Conservation (phyloP, 148 eudicot genomes). For the Chenopodium album region DNA sequence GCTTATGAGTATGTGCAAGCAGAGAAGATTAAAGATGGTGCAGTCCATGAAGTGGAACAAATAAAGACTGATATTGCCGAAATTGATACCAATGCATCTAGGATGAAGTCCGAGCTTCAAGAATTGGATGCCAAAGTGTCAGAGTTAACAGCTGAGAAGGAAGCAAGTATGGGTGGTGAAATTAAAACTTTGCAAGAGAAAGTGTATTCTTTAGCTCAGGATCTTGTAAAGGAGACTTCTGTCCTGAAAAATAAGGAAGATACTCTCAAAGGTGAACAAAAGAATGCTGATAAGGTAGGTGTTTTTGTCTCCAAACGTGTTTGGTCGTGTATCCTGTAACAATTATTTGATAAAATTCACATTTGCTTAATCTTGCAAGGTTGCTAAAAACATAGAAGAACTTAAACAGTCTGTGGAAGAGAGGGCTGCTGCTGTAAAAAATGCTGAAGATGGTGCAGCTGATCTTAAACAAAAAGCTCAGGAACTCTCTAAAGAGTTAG, state of each 20-base stretch:
- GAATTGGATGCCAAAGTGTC: conserved; percentile 68
- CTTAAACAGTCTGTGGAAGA: conserved; percentile 71
- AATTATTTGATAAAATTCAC: background rate
- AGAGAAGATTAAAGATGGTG: conserved; percentile 76
- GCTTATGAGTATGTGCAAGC: conserved; percentile 89
- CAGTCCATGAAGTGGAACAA: conserved; percentile 62
- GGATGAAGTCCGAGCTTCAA: conserved; percentile 60
- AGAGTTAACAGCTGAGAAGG: conserved; percentile 68
- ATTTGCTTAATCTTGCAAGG: conserved; percentile 40
- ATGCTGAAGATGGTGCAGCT: conserved; percentile 90
- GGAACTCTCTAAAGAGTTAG: conserved; percentile 73
- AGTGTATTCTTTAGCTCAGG: conserved; percentile 72
- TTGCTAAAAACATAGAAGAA: conserved; percentile 67
- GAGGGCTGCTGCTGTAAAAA: conserved; percentile 67
- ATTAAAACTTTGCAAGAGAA: conserved; percentile 61
- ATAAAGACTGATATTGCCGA: conserved; percentile 60
- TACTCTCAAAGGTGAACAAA: conserved; percentile 59
- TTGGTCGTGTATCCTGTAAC: background rate
- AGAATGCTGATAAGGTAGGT: conserved; percentile 72
- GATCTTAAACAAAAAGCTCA: conserved; percentile 62
- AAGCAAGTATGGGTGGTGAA: conserved; percentile 92
- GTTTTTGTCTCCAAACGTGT: background rate
- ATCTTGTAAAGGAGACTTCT: conserved; percentile 83
- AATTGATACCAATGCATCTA: conserved; percentile 42
- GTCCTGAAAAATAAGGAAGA: conserved; percentile 78